Evolutionary conservation across 2,329 filamentous ascomycete species (phyloP).

Genomic region (Colletotrichum lindemuthianum): DNA sequence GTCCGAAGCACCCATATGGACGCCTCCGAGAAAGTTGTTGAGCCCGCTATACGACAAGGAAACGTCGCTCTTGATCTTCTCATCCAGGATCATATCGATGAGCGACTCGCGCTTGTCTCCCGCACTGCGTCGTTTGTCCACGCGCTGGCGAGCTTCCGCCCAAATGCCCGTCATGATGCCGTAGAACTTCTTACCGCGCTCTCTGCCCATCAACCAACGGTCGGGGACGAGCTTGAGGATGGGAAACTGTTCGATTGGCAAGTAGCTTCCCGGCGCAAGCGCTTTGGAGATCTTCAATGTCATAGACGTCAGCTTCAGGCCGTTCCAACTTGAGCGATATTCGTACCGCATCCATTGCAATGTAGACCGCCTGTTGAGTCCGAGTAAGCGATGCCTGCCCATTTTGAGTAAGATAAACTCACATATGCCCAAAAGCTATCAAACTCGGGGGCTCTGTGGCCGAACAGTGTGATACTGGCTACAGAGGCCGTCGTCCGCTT

Average conservation of each 20-base stretch:
- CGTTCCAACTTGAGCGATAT: too few relatives aligned
- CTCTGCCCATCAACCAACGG: slow-evolving; percentile 51
- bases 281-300: slow-evolving; percentile 43
- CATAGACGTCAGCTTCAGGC: neutral
- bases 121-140: slow-evolving; percentile 45
- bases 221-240: slow-evolving; percentile 55
- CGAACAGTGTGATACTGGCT: slow-evolving; percentile 10
- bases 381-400: neutral
- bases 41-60: slow-evolving; percentile 41
- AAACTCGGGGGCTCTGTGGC: slow-evolving; percentile 4
- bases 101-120: slow-evolving; percentile 43
- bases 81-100: slow-evolving; percentile 53
- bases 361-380: slow-evolving; percentile 12
- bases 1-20: slow-evolving; percentile 48
- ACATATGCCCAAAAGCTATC: slow-evolving; percentile 24
- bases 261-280: slow-evolving; percentile 58
- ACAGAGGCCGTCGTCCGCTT: slow-evolving; percentile 26
- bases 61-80: slow-evolving; percentile 44
- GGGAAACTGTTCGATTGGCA: slow-evolving; percentile 59
- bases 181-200: slow-evolving; percentile 47
- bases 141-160: slow-evolving; percentile 45
- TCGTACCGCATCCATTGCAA: slow-evolving; percentile 2
- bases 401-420: neutral
- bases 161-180: slow-evolving; percentile 54
- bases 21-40: slow-evolving; percentile 49